Conservation (phyloP, 768 basidiomycete species). For the Lactarius hengduanensis region DNA sequence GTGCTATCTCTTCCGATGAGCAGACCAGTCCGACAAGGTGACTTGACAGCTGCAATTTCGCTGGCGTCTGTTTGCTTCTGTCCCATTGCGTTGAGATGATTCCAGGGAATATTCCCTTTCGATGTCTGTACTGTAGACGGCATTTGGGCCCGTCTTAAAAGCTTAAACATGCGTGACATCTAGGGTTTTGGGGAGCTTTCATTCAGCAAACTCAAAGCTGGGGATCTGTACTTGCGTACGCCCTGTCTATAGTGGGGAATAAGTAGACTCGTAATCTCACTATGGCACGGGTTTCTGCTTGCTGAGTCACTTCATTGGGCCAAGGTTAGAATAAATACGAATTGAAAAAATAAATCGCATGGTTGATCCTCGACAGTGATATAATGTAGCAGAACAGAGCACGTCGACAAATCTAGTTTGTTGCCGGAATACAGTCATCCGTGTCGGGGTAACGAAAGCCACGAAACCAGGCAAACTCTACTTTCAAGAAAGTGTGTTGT, state of each 20-base stretch:
- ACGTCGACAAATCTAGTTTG: neutral
- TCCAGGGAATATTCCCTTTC: neutral
- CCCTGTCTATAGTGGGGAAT: too few relatives aligned
- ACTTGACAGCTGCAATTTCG: neutral
- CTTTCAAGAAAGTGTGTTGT: neutral
- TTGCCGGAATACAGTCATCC: too few relatives aligned
- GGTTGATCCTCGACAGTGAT: neutral
- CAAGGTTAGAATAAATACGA: neutral
- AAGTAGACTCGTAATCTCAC: too few relatives aligned
- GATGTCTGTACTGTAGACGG: neutral
- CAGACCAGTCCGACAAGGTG: neutral
- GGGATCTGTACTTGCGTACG: neutral
- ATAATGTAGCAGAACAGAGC: neutral
- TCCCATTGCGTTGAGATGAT: too few relatives aligned
- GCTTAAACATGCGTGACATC: neutral
- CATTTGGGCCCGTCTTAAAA: neutral
- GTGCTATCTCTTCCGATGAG: too few relatives aligned
- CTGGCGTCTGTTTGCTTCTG: neutral
- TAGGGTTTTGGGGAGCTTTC: neutral
- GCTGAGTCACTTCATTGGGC: too few relatives aligned
- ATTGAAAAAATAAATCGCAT: neutral
- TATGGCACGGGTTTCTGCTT: too few relatives aligned
- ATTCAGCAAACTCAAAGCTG: neutral
- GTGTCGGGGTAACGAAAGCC: neutral
- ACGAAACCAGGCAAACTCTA: neutral